Conservation (phyloP, 2,329 filamentous ascomycete species). For the Alternaria novae-zelandiae region DNA sequence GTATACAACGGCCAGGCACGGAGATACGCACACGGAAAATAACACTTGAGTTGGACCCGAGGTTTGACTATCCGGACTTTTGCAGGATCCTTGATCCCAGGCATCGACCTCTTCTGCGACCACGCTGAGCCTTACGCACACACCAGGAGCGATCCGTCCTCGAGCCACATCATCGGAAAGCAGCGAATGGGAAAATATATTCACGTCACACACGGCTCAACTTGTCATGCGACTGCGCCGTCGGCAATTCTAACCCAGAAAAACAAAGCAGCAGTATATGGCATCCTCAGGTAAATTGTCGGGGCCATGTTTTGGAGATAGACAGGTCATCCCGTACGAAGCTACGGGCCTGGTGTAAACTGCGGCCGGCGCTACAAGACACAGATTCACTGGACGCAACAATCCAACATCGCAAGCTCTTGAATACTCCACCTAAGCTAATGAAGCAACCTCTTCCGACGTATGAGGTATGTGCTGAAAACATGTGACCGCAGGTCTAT, state of each 20-base stretch:
- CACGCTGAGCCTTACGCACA: conserved; percentile 11
- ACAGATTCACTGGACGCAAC: neutral
- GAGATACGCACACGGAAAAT: neutral
- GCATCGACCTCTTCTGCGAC: conserved; percentile 11
- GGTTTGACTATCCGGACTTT: neutral
- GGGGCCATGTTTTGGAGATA: neutral
- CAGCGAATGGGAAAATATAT: conserved; percentile 3
- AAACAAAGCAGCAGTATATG: neutral
- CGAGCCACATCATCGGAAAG: neutral
- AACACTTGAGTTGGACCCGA: neutral
- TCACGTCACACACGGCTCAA: conserved; percentile 5
- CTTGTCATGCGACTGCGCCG: conserved; percentile 5
- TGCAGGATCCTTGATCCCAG: neutral
- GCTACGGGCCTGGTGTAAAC: neutral
- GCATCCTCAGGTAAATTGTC: neutral
- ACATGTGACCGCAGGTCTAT: conserved; percentile 21
- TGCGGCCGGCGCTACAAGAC: neutral
- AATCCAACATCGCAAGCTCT: neutral
- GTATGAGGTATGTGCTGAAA: conserved; percentile 8
- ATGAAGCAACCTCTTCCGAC: neutral
- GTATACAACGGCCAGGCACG: neutral
- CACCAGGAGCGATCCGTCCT: neutral
- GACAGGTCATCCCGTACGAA: neutral
- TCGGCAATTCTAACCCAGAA: neutral
- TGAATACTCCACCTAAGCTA: neutral